These are phyloP conservation scores for Extremus antarcticus DNA, from an alignment of 495 filamentous ascomycete genomes.

Conservation along the genomic window DNA sequence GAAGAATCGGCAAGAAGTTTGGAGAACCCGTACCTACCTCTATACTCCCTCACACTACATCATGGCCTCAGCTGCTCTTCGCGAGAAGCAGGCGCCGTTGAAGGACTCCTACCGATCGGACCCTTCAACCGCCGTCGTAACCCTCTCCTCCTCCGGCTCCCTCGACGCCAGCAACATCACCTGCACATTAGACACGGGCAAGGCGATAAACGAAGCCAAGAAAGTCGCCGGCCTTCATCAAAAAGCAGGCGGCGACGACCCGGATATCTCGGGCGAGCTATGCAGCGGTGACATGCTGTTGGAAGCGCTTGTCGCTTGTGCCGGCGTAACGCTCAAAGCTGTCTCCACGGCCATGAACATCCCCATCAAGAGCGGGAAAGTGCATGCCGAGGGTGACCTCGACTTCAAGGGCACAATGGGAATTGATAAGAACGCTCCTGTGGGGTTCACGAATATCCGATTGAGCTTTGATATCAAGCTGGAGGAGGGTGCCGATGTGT, in stretches of 20 bases:
- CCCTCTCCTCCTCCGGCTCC: constrained; percentile 25
- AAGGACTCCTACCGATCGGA: constrained; percentile 26
- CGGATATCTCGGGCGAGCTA: constrained; percentile 29
- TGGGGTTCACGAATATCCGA: constrained; percentile 29
- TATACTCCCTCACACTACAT: not conserved
- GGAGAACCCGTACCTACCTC: not conserved
- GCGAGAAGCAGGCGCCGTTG: constrained; percentile 29
- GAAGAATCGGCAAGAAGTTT: too few relatives aligned
- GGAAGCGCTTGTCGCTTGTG: constrained; percentile 32
- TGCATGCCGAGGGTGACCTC: constrained; percentile 31
- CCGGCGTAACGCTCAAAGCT: constrained; percentile 32
- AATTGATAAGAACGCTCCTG: constrained; percentile 28
- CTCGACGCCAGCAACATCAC: constrained; percentile 28
- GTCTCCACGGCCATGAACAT: constrained; percentile 30
- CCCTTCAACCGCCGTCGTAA: constrained; percentile 29
- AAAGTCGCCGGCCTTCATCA: constrained; percentile 28
- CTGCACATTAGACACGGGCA: constrained; percentile 26
- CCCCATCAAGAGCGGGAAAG: constrained; percentile 21
- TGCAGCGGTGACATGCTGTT: constrained; percentile 34
- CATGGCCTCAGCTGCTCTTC: constrained; percentile 26
- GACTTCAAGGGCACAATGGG: constrained; percentile 34
- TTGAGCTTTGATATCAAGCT: constrained; percentile 26
- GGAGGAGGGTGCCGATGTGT: constrained; percentile 23
- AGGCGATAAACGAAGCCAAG: constrained; percentile 25
- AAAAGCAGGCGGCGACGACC: constrained; percentile 30